Evolutionary conservation across 352 stramenopile genomes (phyloP).

Genomic region (Aphanomyces stellatus): DNA sequence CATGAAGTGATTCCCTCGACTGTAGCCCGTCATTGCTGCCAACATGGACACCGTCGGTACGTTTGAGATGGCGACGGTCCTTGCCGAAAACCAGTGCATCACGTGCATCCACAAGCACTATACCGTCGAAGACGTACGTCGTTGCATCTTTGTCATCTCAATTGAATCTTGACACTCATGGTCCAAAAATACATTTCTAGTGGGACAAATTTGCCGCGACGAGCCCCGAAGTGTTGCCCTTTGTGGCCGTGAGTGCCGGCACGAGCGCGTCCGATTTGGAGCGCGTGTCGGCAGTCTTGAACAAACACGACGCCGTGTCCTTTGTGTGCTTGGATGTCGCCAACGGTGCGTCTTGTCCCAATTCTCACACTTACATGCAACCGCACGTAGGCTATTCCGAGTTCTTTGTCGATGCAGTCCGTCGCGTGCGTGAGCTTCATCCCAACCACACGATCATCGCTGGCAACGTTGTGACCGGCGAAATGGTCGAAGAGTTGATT

Average conservation of each 20-base stretch:
- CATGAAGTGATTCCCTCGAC: background rate
- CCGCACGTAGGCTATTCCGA: slow-evolving; percentile 53
- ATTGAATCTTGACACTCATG: background rate
- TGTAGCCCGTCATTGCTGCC: slow-evolving; percentile 76
- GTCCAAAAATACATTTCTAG: slow-evolving; percentile 23
- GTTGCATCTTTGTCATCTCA: background rate
- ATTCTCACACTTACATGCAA: slow-evolving; percentile 20
- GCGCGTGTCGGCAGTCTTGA: slow-evolving; percentile 55
- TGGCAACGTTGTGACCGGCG: slow-evolving; percentile 87
- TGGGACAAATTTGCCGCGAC: slow-evolving; percentile 46
- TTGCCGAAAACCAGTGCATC: slow-evolving; percentile 76
- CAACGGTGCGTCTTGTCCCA: slow-evolving; percentile 44
- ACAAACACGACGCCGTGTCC: slow-evolving; percentile 44
- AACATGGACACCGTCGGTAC: slow-evolving; percentile 92
- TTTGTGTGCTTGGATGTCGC: slow-evolving; percentile 89
- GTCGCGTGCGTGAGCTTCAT: slow-evolving; percentile 41
- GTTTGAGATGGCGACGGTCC: slow-evolving; percentile 80
- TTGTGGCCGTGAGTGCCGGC: slow-evolving; percentile 70
- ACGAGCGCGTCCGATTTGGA: slow-evolving; percentile 62
- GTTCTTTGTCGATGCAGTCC: slow-evolving; percentile 76
- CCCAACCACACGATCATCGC: slow-evolving; percentile 85
- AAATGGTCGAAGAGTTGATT: slow-evolving; percentile 90
- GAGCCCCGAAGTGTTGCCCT: slow-evolving; percentile 49
- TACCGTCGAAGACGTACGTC: slow-evolving; percentile 36
- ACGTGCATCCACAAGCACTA: slow-evolving; percentile 91